Evolutionary conservation across 2,329 filamentous ascomycete species (phyloP), one percentile per base, ranked within the genome.

Genomic region (Nannizziopsis arthrosporioides): DNA sequence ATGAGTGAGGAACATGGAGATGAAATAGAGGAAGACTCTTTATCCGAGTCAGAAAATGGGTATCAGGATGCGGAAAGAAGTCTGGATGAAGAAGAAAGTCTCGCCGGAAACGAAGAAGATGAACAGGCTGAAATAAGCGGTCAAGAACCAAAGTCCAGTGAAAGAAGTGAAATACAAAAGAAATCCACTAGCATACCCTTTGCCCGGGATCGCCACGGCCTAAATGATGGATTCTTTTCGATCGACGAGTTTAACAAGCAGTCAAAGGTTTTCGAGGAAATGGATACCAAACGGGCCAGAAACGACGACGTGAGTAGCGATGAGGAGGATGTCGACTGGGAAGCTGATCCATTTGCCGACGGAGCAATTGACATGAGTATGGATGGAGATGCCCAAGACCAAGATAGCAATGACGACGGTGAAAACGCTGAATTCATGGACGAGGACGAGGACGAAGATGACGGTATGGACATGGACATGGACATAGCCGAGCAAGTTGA

Each of bases 161-260:
- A 61, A 9, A 57, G 68, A 17, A 68, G 17, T 11, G 59, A 70
- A 3, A 64, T 68, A 1, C 51, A 39, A 19, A 18, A 42, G 7
- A 17, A 27, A 30, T 6, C 8, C 27, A 17, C 37, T 36, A 27
- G 30, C 15, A 27, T 27, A 15, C 17, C 38, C 11, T 47, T 47
- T 15, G 32, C 36, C 5, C 30, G 44, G 10, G 88, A 96, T 59
- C 80, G 81, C 3, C 75, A 92, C 60, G 87, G 88, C 5, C 77
- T 98, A 30, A 96, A 98, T 60, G 92, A 98, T 61, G 90, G 88
- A 4, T 98, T 98, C 70, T 98, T 98, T 69, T 94, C 87, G 12
- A 90, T 98, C 58, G 89, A 96, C 59, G 81, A 93, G 51, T 98
- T 98, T 76, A 98, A 98, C 73, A 86, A 83, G 62, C 85, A 93